Conservation (phyloP, 768 basidiomycete species). For the Russula abietina region DNA sequence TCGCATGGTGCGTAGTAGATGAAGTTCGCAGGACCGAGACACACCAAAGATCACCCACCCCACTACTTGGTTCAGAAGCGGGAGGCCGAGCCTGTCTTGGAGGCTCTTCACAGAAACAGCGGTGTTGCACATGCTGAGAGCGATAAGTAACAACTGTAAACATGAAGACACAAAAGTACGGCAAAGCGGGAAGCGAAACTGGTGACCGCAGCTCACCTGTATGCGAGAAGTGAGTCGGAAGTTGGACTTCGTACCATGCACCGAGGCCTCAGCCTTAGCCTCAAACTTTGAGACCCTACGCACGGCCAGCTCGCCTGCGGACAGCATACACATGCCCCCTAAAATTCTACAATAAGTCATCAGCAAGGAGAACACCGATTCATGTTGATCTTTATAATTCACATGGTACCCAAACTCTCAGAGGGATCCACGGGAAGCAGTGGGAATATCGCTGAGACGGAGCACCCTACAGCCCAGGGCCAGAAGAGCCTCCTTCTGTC, state of each 20-base stretch:
- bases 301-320: slow-evolving; percentile 15
- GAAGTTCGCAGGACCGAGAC: slow-evolving; percentile 20
- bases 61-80: slow-evolving; percentile 47
- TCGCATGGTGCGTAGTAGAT: background rate
- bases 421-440: slow-evolving; percentile 64
- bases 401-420: slow-evolving; percentile 60
- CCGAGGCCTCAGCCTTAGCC: background rate
- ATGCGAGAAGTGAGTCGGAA: background rate
- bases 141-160: slow-evolving; percentile 42
- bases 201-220: slow-evolving; percentile 4
- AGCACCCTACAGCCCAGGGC: slow-evolving; percentile 47
- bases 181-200: background rate
- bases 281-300: slow-evolving; percentile 8
- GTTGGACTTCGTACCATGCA: background rate
- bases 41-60: slow-evolving; percentile 66
- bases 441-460: slow-evolving; percentile 60
- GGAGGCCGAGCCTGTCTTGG: slow-evolving; percentile 61
- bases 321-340: slow-evolving; percentile 45
- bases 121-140: slow-evolving; percentile 47
- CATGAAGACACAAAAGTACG: background rate
- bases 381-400: slow-evolving; percentile 27
- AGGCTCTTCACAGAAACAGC: slow-evolving; percentile 52
- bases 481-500: slow-evolving; percentile 29
- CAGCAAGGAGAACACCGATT: background rate
- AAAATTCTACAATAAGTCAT: slow-evolving; percentile 12